Evolutionary conservation across 1,284 basidiomycete species (phyloP).

Genomic region (Marasmius oreades): DNA sequence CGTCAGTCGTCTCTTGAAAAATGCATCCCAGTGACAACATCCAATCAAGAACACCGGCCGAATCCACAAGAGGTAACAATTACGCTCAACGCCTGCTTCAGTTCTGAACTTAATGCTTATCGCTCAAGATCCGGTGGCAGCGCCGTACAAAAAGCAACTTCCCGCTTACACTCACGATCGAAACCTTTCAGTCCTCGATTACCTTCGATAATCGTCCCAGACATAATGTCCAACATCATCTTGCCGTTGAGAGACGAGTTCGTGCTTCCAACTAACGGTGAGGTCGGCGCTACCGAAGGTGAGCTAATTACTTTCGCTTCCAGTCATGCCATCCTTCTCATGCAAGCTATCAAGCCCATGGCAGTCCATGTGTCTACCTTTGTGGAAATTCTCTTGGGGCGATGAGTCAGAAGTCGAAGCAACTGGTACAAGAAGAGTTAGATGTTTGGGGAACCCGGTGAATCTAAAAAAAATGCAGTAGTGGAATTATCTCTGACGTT

Average conservation of each 20-base stretch:
- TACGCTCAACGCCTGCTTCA: too few species aligned
- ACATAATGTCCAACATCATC: slow-evolving; percentile 24
- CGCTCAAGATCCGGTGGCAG: not conserved
- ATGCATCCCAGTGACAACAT: too few species aligned
- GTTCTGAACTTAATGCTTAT: too few species aligned
- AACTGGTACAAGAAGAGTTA: slow-evolving; percentile 82
- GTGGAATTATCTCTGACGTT: slow-evolving; percentile 6
- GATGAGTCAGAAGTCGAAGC: slow-evolving; percentile 69
- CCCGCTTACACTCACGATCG: not conserved
- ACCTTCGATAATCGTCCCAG: not conserved
- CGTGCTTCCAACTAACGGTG: slow-evolving; percentile 55
- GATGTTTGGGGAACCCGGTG: slow-evolving; percentile 84
- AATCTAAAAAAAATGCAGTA: not conserved
- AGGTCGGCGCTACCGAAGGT: slow-evolving; percentile 45
- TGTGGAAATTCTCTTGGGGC: slow-evolving; percentile 96
- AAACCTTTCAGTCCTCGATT: not conserved
- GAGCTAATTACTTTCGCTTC: slow-evolving; percentile 6
- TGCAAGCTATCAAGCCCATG: slow-evolving; percentile 26
- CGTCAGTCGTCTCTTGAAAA: too few species aligned
- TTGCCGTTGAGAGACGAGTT: slow-evolving; percentile 54
- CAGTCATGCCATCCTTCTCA: slow-evolving; percentile 23
- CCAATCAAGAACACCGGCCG: too few species aligned
- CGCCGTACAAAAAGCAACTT: not conserved
- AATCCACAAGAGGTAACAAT: too few species aligned
- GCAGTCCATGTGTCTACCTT: slow-evolving; percentile 74